These are phyloP conservation scores for Coemansia sp. DNA, from an alignment of 192 early-diverging fungal genomes.

Conservation along the genomic window DNA sequence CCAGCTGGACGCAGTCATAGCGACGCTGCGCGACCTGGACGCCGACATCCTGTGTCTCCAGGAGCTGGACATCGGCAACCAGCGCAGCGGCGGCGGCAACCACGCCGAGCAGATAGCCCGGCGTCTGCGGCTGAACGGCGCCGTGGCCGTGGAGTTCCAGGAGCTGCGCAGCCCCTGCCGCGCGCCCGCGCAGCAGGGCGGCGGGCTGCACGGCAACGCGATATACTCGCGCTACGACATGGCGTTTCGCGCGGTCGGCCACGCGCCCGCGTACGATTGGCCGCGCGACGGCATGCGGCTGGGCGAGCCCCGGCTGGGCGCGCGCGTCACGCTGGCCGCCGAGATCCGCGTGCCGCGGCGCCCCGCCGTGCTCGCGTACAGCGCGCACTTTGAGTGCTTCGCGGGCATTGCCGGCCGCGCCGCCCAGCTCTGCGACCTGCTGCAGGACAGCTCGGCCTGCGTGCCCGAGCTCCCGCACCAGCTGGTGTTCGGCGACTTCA, in stretches of 20 bases:
- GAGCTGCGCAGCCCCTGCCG: constrained; percentile 63
- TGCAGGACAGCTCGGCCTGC: constrained; percentile 55
- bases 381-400: constrained; percentile 72
- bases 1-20: constrained; percentile 58
- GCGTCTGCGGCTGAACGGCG: constrained; percentile 58
- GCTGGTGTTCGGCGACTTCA: constrained; percentile 70
- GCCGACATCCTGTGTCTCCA: constrained; percentile 72
- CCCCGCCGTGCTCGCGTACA: constrained; percentile 62
- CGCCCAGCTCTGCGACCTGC: constrained; percentile 63
- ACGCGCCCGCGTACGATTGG: constrained; percentile 69
- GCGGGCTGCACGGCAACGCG: constrained; percentile 76
- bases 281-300: constrained; percentile 55
- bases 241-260: constrained; percentile 58
- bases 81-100: constrained; percentile 59
- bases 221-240: constrained; percentile 65
- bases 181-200: constrained; percentile 60
- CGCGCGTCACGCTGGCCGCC: constrained; percentile 58
- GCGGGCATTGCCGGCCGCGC: constrained; percentile 68
- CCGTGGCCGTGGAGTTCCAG: constrained; percentile 68
- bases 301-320: constrained; percentile 65
- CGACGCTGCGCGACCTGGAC: constrained; percentile 53
- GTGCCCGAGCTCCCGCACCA: constrained; percentile 55
- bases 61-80: constrained; percentile 73
- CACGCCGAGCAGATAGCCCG: constrained; percentile 62
- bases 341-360: constrained; percentile 50